Percentiles rank a stretch among this genome's conserved stretches.
Evolutionary conservation across 2,329 filamentous ascomycete species (phyloP).

Genomic region (Penicillium sclerotigenum): DNA sequence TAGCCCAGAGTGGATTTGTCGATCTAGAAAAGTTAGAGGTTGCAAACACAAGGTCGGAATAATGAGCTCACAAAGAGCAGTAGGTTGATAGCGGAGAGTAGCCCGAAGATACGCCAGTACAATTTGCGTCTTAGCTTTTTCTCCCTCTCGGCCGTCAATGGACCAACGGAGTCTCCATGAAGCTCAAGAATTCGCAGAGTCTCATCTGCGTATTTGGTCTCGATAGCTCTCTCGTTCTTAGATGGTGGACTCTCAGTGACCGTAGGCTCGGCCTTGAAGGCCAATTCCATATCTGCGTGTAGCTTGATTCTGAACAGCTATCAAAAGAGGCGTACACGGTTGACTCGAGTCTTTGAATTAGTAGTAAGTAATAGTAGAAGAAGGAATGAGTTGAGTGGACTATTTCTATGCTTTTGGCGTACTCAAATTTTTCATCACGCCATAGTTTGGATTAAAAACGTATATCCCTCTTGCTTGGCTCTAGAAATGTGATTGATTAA

Average conservation of each 20-base stretch:
- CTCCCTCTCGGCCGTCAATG: conserved; percentile 34
- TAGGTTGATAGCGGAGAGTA: conserved; percentile 37
- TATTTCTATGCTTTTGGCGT: not conserved
- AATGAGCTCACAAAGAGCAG: conserved; percentile 36
- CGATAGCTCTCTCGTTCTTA: not conserved
- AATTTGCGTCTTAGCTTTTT: conserved; percentile 34
- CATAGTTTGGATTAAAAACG: not conserved
- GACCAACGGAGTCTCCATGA: conserved; percentile 31
- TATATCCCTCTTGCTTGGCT: not conserved
- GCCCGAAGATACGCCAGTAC: conserved; percentile 32
- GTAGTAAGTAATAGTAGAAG: not conserved
- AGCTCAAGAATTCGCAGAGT: conserved; percentile 37
- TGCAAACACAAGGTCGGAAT: not conserved
- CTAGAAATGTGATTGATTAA: not conserved
- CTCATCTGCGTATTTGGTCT: conserved; percentile 33
- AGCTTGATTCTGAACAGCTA: not conserved
- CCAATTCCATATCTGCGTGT: not conserved
- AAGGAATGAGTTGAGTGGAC: not conserved
- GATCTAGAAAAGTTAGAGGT: conserved; percentile 24
- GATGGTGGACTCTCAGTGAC: not conserved
- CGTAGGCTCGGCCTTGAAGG: not conserved
- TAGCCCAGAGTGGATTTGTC: conserved; percentile 45
- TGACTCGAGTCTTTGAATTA: no score
- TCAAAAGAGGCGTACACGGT: not conserved
- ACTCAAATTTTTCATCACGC: not conserved